Evolutionary conservation across 768 basidiomycete species (phyloP), one percentile per base, ranked within the genome.

Genomic region (Pleurotus djamor): DNA sequence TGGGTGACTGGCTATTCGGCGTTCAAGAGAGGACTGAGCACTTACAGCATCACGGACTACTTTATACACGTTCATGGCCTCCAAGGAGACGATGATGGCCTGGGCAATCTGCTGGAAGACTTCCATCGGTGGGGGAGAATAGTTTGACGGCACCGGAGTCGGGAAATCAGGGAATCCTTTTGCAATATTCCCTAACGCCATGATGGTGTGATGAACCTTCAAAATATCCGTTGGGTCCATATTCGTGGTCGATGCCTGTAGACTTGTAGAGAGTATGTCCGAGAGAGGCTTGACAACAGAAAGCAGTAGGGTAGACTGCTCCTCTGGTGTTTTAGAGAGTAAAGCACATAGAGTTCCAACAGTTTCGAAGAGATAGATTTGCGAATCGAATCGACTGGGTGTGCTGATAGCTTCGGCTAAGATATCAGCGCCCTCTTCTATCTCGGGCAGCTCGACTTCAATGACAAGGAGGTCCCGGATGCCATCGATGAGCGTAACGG

Each of bases 81-180:
- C 92, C 14, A 98, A 75, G 47, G 89, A 92, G 44, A 93, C 87
- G 48, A 98, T 74, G 60, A 98, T 89, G 1, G 88, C 89, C 68
- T 96, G 91, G 0, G 93, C 92, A 66, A 92, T 85, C 69, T 92
- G 86, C 60, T 84, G 81, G 73, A 98, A 97, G 12, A 93, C 85
- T 52, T 88, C 84, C 57, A 93, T 71, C 1, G 87, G 85, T 0
- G 94, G 91, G 16, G 86, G 75, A 7, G 85, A 79, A 65, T 88
- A 89, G 35, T 84, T 85, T 64, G 83, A 80, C 0, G 86, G 84
- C 1, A 87, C 74, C 1, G 85, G 81, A 12, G 82, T 84, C 45
- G 92, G 91, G 67, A 90, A 89, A 68, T 94, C 94, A 0, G 97
- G 97, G 74, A 98, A 98, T 10, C 97, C 97, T 74, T 97, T 97